Base-by-base conservation (phyloP, 805 yeast species). In the Torulaspora franciscae region DNA sequence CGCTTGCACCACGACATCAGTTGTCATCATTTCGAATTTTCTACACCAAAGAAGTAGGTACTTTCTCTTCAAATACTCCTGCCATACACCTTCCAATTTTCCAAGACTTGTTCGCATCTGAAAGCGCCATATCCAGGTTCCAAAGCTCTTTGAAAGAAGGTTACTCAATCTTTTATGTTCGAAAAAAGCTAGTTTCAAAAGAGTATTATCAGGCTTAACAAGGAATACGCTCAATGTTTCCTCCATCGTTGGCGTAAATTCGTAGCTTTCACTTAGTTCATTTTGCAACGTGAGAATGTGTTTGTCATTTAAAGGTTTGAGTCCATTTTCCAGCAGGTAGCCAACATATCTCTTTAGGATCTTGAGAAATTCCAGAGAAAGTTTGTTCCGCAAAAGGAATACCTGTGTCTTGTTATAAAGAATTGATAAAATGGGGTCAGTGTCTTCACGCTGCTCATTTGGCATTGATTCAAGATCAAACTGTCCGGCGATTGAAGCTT, bases 321-420 rank as follows among this genome's bases (percentile, higher is more conserved):
- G n/a, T 10, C 52, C 53, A 17, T 47, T 50, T 22, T 53, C 53
- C 4, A 46, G 25, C 6, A 61, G 40, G 37, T 49, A 30, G 10
- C 25, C 9, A 19, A 57, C 34, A 35, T 62, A 63, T 8, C 41
- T 32, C 23, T 54, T 53, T 39, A 61, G 58, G 9, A 57, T 48
- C 40, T 50, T 54, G 28, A 61, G 47, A 46, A 62, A 62, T 23
- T 52, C 57, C 36, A 55, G 47, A 1, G 66, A 59, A 38, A 58
- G 29, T 11, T 46, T 41, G 32, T 58, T 57, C 23, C 61, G 50
- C 15, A 55, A 24, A 9, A 62, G 47, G 37, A 54, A 56, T 2
- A 59, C 58, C 40, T 58, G 60, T 22, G 59, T 55, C 29, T 48
- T 54, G 32, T 53, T 54, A 42, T 54, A 57, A n/a, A 62, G 37